Conservation (phyloP, 2,329 filamentous ascomycete genomes). For the Keithomyces neogunnii region DNA sequence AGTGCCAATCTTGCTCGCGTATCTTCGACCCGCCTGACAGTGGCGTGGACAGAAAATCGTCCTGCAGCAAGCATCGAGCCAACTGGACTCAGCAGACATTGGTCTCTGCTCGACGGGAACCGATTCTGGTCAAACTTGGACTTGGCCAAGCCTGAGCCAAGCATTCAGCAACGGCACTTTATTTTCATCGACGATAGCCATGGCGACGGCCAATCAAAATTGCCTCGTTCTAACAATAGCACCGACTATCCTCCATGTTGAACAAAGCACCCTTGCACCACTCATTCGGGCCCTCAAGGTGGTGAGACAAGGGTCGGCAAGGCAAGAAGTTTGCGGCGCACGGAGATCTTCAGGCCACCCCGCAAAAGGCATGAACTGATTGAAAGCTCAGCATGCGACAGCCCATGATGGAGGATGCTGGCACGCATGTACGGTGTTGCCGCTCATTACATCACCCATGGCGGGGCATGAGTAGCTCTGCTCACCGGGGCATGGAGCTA, state of each 20-base stretch:
- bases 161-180: background rate
- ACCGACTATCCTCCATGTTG: background rate
- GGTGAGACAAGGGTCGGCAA: too few species aligned
- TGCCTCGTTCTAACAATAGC: constrained; percentile 2
- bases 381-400: too few species aligned
- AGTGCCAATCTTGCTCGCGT: background rate
- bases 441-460: too few species aligned
- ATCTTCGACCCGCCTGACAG: background rate
- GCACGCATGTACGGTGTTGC: too few species aligned
- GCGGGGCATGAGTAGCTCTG: too few species aligned
- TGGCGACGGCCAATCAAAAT: background rate
- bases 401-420: too few species aligned
- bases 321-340: too few species aligned
- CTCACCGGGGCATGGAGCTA: too few species aligned
- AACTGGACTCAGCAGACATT: background rate
- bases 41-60: too few species aligned
- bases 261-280: background rate
- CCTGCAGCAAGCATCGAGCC: too few species aligned
- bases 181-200: background rate
- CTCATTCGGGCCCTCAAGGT: background rate
- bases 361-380: too few species aligned
- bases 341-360: too few species aligned
- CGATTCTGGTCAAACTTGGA: background rate
- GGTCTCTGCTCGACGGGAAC: background rate
- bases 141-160: background rate